Base-by-base conservation (phyloP, 2,329 filamentous ascomycete species). In the Stachybotrys echinatus region DNA sequence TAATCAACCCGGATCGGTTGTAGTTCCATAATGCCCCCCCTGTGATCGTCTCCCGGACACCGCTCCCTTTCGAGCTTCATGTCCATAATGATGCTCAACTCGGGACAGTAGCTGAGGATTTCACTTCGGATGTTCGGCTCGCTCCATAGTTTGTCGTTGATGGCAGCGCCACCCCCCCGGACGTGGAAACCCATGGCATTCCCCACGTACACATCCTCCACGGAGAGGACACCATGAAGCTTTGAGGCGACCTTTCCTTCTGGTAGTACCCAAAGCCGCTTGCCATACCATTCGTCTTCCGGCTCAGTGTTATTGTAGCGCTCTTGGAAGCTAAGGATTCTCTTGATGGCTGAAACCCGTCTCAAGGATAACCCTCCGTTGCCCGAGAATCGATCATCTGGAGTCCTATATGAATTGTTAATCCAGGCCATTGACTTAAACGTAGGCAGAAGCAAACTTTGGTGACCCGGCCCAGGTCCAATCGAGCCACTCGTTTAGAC, bases 281-380 rank as follows among this genome's bases (percentile, higher is more conserved):
- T 69, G 12, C 73, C 72, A 51, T 80, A 76, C 79, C 79, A 83
- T 51, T 77, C 71, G 49, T 81, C 79, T 58, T 82, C 79, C 38
- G 77, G 66, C 37, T 74, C 68, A 12, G 72, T 72, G 58, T 78
- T 63, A 61, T 77, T 77, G 55, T 68, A 68, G n/a, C 79, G 71
- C 19, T 64, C 63, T 54, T 81, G 76, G 54, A 76, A 76, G 27
- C 59, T 57, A 12, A 82, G 67, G 3, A 81, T 65, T 19, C 69
- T 23, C 76, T 72, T 43, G 79, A 34, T 5, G 3, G 27, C 14
- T 14, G 3, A 34, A 14, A 14, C 14, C 27, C 27, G 27, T 14
- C 27, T 74, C 5, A 82, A 65, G 0, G 77, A 79, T 8, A 82
- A 66, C 3, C 79, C 79, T 7, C 77, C 77, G 53, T 78, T 78